Evolutionary conservation across 2,329 filamentous ascomycete genomes (phyloP).

Genomic region (Dothistroma septosporum): DNA sequence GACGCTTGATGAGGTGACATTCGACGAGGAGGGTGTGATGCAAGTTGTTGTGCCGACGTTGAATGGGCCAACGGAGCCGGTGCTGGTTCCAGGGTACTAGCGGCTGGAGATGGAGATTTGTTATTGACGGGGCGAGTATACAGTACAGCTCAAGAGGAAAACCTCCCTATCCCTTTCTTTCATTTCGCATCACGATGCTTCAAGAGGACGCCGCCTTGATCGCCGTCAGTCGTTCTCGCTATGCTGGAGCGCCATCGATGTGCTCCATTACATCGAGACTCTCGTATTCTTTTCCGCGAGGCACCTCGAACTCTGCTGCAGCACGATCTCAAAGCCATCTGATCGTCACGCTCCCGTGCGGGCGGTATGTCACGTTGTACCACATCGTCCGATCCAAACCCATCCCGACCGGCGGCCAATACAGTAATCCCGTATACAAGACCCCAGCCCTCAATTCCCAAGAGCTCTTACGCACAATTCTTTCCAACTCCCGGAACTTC

Average conservation of each 20-base stretch:
- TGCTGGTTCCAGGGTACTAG: background rate
- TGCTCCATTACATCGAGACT: background rate
- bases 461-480: background rate
- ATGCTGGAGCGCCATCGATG: too few species aligned
- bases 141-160: too few species aligned
- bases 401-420: background rate
- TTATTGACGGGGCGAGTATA: too few species aligned
- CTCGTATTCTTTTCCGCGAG: background rate
- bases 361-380: background rate
- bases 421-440: background rate
- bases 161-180: too few species aligned
- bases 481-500: background rate
- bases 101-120: too few species aligned
- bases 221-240: too few species aligned
- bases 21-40: constrained; percentile 40
- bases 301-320: background rate
- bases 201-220: background rate
- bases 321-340: background rate
- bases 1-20: constrained; percentile 42
- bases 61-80: constrained; percentile 19
- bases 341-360: background rate
- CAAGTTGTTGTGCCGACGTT: constrained; percentile 38
- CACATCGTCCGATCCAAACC: background rate
- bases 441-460: background rate
- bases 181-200: too few species aligned